Evolutionary conservation across 139 green algal genomes (phyloP), one percentile per base, ranked within the genome.

Genomic region (Haematococcus sp.): DNA sequence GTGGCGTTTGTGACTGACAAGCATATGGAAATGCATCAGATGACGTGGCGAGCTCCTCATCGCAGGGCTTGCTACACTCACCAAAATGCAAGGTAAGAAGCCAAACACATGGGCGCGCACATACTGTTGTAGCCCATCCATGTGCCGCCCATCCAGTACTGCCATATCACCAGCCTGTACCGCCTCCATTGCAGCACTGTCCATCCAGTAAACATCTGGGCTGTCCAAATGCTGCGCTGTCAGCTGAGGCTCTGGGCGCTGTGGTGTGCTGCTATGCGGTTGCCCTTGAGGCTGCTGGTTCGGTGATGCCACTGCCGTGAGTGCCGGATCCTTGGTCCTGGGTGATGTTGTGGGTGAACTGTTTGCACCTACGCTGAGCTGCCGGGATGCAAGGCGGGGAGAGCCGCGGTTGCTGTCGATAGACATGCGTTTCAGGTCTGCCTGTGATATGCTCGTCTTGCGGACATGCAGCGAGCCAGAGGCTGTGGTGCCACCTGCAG

Each of bases 51-150:
- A n/a, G n/a, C n/a, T n/a, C n/a, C n/a, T n/a, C n/a, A 9, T 15
- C 17, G 34, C n/a, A 19, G 25, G 58, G 23, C 7, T 11, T 11
- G 11, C 7, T 49, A 4, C 64, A 71, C 70, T 56, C 31, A 75
- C 70, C 70, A 75, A 23, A 2, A 75, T 20, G 19, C 70, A 68
- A 2, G 70, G 70, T 31, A 75, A 31, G 70, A 75, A 75, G 31
- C 70, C 70, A 68, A 75, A 75, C 34, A 75, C 34, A n/a, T 63
- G 46, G 1, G 46, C 70, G 9, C 31, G 55, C 22, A 58, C 40
- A 56, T 66, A 75, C 16, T 75, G 54, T 30, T 4, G 3, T 9
- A 75, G 56, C 40, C 44, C 55, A 23, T 58, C 22, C 55, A 58
- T 5, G 15, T 54, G 70, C 35, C 22, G 28, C 9, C 70, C 70